Evolutionary conservation across 148 eudicot genomes (phyloP).

Genomic region (Chenopodium berlandieri): DNA sequence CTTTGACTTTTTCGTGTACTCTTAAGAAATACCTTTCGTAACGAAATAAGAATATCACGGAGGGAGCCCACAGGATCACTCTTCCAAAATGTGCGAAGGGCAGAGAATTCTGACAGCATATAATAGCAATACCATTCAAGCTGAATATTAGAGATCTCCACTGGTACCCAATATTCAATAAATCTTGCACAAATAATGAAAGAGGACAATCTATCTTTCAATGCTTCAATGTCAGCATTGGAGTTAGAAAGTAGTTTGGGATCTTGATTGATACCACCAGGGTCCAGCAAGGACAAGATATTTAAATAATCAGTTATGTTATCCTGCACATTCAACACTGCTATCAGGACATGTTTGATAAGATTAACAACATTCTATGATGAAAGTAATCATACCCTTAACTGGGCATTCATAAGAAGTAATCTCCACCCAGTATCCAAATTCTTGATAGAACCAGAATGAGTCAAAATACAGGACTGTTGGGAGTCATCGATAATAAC

Average conservation of each 20-base stretch:
- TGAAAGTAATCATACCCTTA: conserved; percentile 40
- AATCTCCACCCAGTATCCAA: conserved; percentile 43
- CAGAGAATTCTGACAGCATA: conserved; percentile 41
- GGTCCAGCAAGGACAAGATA: conserved; percentile 50
- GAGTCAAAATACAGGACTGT: conserved; percentile 29
- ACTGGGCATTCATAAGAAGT: conserved; percentile 49
- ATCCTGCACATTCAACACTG: conserved; percentile 49
- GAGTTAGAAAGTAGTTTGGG: conserved; percentile 23
- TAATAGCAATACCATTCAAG: conserved; percentile 65
- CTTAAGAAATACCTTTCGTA: conserved; percentile 53
- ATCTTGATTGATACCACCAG: conserved; percentile 23
- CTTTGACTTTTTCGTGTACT: not conserved
- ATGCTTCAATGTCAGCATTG: conserved; percentile 22
- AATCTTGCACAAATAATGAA: conserved; percentile 45
- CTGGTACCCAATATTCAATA: conserved; percentile 80
- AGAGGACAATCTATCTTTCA: conserved; percentile 48
- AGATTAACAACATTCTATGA: not conserved
- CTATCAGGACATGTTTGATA: not conserved
- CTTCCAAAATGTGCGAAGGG: conserved; percentile 46
- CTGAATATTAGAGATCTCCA: conserved; percentile 66
- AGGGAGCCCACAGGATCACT: conserved; percentile 43
- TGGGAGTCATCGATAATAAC: conserved; percentile 63
- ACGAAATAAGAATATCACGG: conserved; percentile 45
- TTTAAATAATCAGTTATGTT: conserved; percentile 38
- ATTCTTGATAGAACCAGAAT: conserved; percentile 43